These are phyloP conservation scores for Voacanga thouarsii DNA, from an alignment of 257 asterid species.

Conservation along the genomic window DNA sequence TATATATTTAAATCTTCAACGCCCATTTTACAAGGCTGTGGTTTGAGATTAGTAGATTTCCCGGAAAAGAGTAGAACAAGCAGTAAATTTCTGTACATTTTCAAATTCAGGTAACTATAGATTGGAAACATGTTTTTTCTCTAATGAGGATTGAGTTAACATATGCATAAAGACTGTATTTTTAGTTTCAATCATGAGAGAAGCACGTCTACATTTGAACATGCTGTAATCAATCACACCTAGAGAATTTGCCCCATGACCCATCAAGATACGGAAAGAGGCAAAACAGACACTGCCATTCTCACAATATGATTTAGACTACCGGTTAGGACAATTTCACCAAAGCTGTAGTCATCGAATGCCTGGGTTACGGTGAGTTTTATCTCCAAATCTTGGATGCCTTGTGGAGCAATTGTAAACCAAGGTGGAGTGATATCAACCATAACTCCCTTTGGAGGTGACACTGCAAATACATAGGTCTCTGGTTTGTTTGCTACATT, in stretches of 20 bases:
- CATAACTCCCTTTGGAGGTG: slow-evolving; percentile 54
- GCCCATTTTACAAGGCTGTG: not conserved
- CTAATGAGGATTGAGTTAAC: not conserved
- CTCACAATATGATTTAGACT: slow-evolving; percentile 66
- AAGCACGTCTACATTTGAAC: not conserved
- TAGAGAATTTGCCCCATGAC: not conserved
- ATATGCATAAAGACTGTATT: not conserved
- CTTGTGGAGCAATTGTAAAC: slow-evolving; percentile 63
- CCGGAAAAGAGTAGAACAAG: not conserved
- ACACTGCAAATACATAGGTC: slow-evolving; percentile 55
- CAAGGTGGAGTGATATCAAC: slow-evolving; percentile 54
- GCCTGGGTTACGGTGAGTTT: slow-evolving; percentile 44
- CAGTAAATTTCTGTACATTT: too few species aligned
- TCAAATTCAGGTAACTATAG: not conserved
- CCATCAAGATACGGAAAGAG: slow-evolving; percentile 32
- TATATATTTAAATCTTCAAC: too few species aligned
- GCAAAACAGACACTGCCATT: slow-evolving; percentile 61
- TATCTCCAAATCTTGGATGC: slow-evolving; percentile 51
- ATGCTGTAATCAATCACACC: not conserved
- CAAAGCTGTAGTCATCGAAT: slow-evolving; percentile 67
- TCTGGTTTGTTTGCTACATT: slow-evolving; percentile 65
- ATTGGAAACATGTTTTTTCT: not conserved
- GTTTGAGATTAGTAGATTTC: not conserved
- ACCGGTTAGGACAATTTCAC: slow-evolving; percentile 70
- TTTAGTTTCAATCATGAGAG: not conserved